Percentiles rank a stretch among this genome's conserved stretches.
Conservation (phyloP, 768 basidiomycete species). For the Boletus rufocinnamomeus region DNA sequence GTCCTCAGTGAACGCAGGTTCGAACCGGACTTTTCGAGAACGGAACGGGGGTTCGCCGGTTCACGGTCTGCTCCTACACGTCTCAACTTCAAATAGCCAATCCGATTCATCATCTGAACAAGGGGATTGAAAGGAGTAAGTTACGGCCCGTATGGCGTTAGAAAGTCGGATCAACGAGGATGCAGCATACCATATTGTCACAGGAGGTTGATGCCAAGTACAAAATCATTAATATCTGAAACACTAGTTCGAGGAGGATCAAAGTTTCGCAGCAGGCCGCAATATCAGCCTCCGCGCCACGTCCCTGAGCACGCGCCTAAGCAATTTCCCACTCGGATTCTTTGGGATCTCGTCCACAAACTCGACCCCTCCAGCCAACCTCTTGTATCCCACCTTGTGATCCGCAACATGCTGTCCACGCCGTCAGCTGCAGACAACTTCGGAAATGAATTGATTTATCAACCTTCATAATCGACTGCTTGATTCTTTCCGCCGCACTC, state of each 20-base stretch:
- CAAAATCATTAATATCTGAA: not conserved
- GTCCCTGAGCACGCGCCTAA: conserved; percentile 56
- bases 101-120: no score
- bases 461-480: conserved; percentile 58
- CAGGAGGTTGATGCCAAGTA: not conserved
- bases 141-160: not conserved
- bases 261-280: conserved; percentile 30
- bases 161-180: not conserved
- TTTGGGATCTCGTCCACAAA: conserved; percentile 65
- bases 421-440: not conserved
- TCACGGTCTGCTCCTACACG: no score
- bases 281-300: conserved; percentile 38
- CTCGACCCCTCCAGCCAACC: conserved; percentile 60
- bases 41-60: no score
- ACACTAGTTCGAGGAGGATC: conserved; percentile 6
- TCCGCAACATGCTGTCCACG: conserved; percentile 55
- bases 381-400: conserved; percentile 61
- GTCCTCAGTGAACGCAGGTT: no score
- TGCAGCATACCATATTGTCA: not conserved
- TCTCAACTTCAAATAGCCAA: not conserved
- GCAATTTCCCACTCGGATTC: conserved; percentile 71
- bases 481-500: conserved; percentile 38
- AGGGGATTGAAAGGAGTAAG: not conserved
- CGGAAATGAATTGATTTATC: not conserved
- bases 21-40: no score